Evolutionary conservation across 768 basidiomycete species (phyloP).

Genomic region (Boletus tomentosulus): DNA sequence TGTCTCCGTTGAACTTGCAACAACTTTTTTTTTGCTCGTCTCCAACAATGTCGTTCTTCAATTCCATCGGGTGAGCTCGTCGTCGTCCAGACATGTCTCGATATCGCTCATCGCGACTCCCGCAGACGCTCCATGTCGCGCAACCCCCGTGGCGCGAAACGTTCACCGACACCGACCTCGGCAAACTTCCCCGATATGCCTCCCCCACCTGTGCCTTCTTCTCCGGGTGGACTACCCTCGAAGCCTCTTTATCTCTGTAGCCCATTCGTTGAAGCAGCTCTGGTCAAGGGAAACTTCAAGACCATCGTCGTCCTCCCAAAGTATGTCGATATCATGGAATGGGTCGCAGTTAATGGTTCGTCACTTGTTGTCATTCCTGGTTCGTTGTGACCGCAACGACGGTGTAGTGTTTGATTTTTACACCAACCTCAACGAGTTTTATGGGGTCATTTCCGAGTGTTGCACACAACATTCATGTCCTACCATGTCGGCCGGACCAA

Average conservation of each 20-base stretch:
- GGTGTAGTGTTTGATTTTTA: constrained; percentile 91
- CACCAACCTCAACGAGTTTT: constrained; percentile 95
- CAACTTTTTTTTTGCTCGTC: not conserved
- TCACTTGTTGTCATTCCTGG: constrained; percentile 8
- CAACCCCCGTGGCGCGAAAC: constrained; percentile 63
- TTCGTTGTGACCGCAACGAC: not conserved
- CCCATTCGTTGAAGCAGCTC: constrained; percentile 90
- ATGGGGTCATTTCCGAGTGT: constrained; percentile 88
- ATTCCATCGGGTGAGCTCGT: constrained; percentile 64
- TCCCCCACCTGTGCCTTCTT: constrained; percentile 38
- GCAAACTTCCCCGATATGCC: constrained; percentile 49
- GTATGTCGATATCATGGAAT: constrained; percentile 93
- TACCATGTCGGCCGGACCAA: constrained; percentile 84
- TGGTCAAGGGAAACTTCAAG: constrained; percentile 98
- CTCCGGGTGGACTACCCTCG: constrained; percentile 28
- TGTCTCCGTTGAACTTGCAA: not conserved
- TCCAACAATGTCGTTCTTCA: constrained; percentile 71
- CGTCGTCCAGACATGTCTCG: not conserved
- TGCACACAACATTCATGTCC: constrained; percentile 90
- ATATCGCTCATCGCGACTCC: constrained; percentile 2
- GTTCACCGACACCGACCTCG: constrained; percentile 73
- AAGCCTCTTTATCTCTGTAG: constrained; percentile 89
- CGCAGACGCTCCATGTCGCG: constrained; percentile 72
- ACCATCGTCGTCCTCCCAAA: constrained; percentile 96
- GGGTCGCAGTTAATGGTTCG: constrained; percentile 93